These are phyloP conservation scores for Fraxinus angustifolia DNA, from an alignment of 305 asterid species.

Conservation along the genomic window DNA sequence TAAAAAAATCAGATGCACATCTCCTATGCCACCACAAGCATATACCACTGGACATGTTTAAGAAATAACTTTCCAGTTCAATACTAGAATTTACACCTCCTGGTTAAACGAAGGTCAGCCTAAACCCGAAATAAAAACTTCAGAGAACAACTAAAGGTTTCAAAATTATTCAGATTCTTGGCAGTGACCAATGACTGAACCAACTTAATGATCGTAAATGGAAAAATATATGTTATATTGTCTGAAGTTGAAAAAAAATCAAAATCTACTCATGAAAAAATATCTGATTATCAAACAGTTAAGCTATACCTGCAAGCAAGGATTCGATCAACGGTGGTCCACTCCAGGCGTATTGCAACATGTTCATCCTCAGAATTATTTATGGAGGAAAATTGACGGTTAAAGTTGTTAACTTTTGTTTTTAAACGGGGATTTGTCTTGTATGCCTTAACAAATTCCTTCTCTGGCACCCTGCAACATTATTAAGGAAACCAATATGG, in stretches of 20 bases:
- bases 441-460: constrained; percentile 74
- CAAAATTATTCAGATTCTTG: not conserved
- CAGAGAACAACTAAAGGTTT: not conserved
- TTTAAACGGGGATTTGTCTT: constrained; percentile 80
- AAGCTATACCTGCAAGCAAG: constrained; percentile 69
- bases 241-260: not conserved
- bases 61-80: not conserved
- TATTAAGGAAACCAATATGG: constrained; percentile 15
- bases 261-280: constrained; percentile 14
- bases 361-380: constrained; percentile 69
- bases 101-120: not conserved
- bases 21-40: not conserved
- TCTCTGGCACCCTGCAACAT: constrained; percentile 87
- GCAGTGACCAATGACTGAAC: not conserved
- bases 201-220: not conserved
- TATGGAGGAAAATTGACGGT: constrained; percentile 65
- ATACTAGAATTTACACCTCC: not conserved
- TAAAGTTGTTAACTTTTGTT: constrained; percentile 81
- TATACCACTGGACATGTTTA: not conserved
- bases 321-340: constrained; percentile 93
- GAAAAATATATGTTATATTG: not conserved
- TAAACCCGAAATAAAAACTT: constrained; percentile 3
- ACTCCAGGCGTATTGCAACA: constrained; percentile 83
- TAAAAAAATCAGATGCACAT: not conserved
- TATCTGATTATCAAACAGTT: constrained; percentile 14